Evolutionary conservation across 2,329 filamentous ascomycete species (phyloP).

Genomic region (Trematosphaeria pertusa): DNA sequence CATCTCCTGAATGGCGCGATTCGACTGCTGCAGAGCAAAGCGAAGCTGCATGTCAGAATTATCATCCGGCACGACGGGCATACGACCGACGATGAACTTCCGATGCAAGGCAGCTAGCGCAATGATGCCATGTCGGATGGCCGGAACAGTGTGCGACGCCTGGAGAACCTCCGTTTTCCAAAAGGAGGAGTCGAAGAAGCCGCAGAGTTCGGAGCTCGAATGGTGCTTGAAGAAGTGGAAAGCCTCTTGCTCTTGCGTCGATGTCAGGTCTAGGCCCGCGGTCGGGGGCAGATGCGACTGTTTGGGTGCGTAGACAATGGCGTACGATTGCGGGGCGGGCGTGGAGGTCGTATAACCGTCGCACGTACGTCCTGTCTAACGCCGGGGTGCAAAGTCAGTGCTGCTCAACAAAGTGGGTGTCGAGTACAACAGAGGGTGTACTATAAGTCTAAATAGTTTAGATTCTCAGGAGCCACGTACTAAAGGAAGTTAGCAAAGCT

Average conservation of each 20-base stretch:
- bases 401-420: too few species aligned
- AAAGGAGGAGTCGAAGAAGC: slow-evolving; percentile 38
- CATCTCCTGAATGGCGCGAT: slow-evolving; percentile 34
- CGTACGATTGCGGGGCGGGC: neutral
- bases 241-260: slow-evolving; percentile 31
- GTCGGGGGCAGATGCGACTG: slow-evolving; percentile 19
- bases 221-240: slow-evolving; percentile 41
- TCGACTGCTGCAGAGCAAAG: slow-evolving; percentile 42
- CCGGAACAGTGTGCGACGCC: slow-evolving; percentile 37
- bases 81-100: slow-evolving; percentile 30
- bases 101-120: slow-evolving; percentile 43
- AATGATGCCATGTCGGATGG: slow-evolving; percentile 39
- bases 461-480: too few species aligned
- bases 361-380: slow-evolving; percentile 41
- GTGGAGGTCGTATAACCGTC: slow-evolving; percentile 33
- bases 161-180: slow-evolving; percentile 42
- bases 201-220: slow-evolving; percentile 32
- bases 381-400: too few species aligned
- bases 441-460: too few species aligned
- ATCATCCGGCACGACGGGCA: slow-evolving; percentile 30
- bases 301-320: slow-evolving; percentile 15
- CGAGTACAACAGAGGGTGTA: too few species aligned
- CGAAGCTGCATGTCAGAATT: slow-evolving; percentile 30
- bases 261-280: slow-evolving; percentile 23
- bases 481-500: too few species aligned